Percentiles rank a stretch among this genome's conserved stretches.
Evolutionary conservation across 208 protist species (phyloP).

Genomic region (Crithidia sp.): DNA sequence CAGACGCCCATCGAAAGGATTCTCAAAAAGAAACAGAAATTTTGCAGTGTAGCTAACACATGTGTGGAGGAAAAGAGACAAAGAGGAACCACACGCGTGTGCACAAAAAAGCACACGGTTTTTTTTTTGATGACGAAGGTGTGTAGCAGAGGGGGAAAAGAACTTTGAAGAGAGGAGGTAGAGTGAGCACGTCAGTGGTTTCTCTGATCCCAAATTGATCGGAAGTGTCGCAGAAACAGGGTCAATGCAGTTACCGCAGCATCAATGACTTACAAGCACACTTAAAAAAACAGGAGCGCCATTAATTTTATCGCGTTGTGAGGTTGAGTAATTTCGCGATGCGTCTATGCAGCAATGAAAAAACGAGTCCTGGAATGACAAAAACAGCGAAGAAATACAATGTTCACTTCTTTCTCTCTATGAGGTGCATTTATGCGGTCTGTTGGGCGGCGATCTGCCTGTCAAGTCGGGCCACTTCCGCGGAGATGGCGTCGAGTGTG

Average conservation of each 20-base stretch:
- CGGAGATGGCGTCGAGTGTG: constrained; percentile 16
- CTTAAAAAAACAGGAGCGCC: too few species aligned
- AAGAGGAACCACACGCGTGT: not conserved
- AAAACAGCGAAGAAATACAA: not conserved
- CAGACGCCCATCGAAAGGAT: constrained; percentile 32
- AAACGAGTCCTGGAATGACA: too few species aligned
- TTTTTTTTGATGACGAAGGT: not conserved
- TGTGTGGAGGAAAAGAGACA: not conserved
- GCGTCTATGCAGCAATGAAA: too few species aligned
- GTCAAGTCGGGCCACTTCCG: constrained; percentile 21
- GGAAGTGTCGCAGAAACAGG: not conserved
- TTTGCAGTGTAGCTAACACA: not conserved
- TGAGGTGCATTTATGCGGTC: not conserved
- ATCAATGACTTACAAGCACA: too few species aligned
- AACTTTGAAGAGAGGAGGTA: not conserved
- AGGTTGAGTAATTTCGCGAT: too few species aligned
- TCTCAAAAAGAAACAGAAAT: not conserved
- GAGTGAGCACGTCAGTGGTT: not conserved
- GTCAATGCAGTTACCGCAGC: not conserved
- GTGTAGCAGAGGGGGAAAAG: constrained; percentile 5
- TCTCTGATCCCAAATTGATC: too few species aligned
- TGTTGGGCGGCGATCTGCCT: constrained; percentile 23
- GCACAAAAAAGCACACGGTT: not conserved
- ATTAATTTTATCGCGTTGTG: too few species aligned
- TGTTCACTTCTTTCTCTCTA: not conserved